A percentile compares a stretch with the other conserved stretches of the same genome.
Conservation (phyloP, 1,284 basidiomycete species). For the Wallemia hederae region DNA sequence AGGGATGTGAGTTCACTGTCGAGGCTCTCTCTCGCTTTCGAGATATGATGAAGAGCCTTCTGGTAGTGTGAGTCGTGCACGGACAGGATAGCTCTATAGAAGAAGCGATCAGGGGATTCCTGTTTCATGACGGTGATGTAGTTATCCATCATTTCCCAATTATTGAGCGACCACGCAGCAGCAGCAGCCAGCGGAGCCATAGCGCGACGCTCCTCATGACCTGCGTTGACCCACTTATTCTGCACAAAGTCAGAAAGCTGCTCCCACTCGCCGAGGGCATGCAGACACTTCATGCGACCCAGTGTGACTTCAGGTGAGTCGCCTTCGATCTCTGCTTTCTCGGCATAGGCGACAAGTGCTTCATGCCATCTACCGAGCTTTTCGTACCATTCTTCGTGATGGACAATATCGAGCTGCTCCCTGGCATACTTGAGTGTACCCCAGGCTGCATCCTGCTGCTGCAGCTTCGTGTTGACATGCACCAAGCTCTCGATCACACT, state of each 20-base stretch:
- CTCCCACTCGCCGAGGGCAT: slow-evolving; percentile 96
- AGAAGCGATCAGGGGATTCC: slow-evolving; percentile 79
- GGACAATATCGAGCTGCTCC: slow-evolving; percentile 21
- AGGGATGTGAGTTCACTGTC: slow-evolving; percentile 78
- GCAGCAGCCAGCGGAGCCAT: slow-evolving; percentile 93
- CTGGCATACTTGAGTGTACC: slow-evolving; percentile 68
- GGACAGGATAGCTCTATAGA: slow-evolving; percentile 82
- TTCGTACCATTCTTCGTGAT: slow-evolving; percentile 89
- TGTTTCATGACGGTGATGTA: slow-evolving; percentile 81
- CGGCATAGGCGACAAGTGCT: slow-evolving; percentile 61
- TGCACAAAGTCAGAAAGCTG: slow-evolving; percentile 61
- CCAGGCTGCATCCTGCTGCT: slow-evolving; percentile 89
- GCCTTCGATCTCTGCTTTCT: slow-evolving; percentile 38
- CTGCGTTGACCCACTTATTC: slow-evolving; percentile 60
- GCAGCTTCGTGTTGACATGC: slow-evolving; percentile 85
- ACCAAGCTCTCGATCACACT: slow-evolving; percentile 78
- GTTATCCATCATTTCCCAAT: slow-evolving; percentile 97
- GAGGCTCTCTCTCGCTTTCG: slow-evolving; percentile 73
- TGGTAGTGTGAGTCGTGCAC: slow-evolving; percentile 90
- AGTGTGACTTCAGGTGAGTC: slow-evolving; percentile 36
- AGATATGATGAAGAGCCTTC: slow-evolving; percentile 67
- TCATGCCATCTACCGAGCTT: slow-evolving; percentile 90
- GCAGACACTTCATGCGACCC: slow-evolving; percentile 82
- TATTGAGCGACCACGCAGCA: slow-evolving; percentile 81
- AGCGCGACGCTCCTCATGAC: slow-evolving; percentile 53